Conservation (phyloP, 2,329 filamentous ascomycete genomes). For the Penicillium rolfsii region DNA sequence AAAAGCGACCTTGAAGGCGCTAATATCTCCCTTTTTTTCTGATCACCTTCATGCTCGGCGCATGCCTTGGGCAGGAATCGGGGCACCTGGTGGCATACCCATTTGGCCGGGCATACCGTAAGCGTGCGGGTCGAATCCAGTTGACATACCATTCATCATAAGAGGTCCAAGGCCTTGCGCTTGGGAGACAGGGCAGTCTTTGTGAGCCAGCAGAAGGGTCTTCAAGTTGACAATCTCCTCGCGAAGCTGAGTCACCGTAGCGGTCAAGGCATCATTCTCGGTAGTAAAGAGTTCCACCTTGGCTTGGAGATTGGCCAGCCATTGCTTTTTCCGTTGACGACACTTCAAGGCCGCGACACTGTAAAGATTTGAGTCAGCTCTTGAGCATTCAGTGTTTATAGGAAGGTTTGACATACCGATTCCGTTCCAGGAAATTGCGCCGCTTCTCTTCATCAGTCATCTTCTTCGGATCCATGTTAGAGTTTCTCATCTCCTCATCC, state of each 20-base stretch:
- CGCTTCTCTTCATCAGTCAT: slow-evolving; percentile 99
- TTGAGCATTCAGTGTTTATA: neutral
- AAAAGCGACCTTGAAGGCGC: slow-evolving; percentile 6
- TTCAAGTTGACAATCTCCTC: slow-evolving; percentile 96
- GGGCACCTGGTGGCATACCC: slow-evolving; percentile 45
- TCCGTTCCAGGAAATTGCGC: slow-evolving; percentile 95
- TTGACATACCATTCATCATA: slow-evolving; percentile 46
- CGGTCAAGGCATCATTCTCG: slow-evolving; percentile 85
- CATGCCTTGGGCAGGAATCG: slow-evolving; percentile 43
- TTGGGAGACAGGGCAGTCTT: slow-evolving; percentile 91
- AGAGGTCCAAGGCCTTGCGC: slow-evolving; percentile 69
- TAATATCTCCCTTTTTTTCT: neutral
- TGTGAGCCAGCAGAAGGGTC: slow-evolving; percentile 88
- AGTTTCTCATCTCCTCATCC: slow-evolving; percentile 55
- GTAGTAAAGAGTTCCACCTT: slow-evolving; percentile 92
- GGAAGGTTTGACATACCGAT: slow-evolving; percentile 66
- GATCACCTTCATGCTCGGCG: slow-evolving; percentile 30
- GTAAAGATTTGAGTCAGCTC: slow-evolving; percentile 30
- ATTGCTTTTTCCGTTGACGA: slow-evolving; percentile 97
- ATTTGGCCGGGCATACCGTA: slow-evolving; percentile 49
- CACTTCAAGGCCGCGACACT: slow-evolving; percentile 97
- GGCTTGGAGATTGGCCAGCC: slow-evolving; percentile 89
- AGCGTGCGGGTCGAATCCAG: slow-evolving; percentile 47
- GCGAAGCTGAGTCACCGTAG: slow-evolving; percentile 79
- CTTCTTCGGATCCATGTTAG: slow-evolving; percentile 66